Evolutionary conservation across 1,284 basidiomycete genomes (phyloP), one percentile per base, ranked within the genome.

Genomic region (Testicularia cyperi): DNA sequence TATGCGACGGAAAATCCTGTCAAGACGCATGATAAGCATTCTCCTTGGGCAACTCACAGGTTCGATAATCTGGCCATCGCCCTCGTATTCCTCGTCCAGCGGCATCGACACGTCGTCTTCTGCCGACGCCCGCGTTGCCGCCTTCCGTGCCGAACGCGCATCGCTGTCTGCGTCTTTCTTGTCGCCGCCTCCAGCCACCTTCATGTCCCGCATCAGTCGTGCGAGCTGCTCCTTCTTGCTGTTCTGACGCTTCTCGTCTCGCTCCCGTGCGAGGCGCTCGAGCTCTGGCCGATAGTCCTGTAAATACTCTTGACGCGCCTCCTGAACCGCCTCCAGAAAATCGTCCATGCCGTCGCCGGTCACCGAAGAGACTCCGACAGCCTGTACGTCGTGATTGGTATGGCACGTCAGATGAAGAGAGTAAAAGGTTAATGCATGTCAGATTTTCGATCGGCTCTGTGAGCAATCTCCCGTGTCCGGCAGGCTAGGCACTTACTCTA

Each of bases 241-340:
- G 82, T 76, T 89, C 88, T 60, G 82, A 81, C 40, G 83, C 84
- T 66, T 85, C 81, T 15, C 88, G 78, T 9, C 70, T 38, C 79
- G 72, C 49, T 83, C 79, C 26, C 78, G 78, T 7, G 79, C 77
- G 13, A 89, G 83, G 33, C 85, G 83, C 42, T 87, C 83, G 4
- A 98, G 83, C 72, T 96, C 91, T 0, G 92, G 92, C 32, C 91
- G 83, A 77, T 97, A 97, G 57, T 92, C 89, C 52, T 89, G 91
- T 73, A 72, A 35, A 77, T 96, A 99, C 78, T 95, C 91, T 43
- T 85, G 81, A 55, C 90, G 81, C 1, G 89, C 90, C 32, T 84
- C 86, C 53, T 92, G 86, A 5, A 99, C 91, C 0, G 91, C 91
- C 15, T 86, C 83, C 70, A 98, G 88, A 76, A 98, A 96, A 42